These are phyloP conservation scores for Henningerozyma blattae DNA, from an alignment of 805 yeast species.

Conservation along the genomic window DNA sequence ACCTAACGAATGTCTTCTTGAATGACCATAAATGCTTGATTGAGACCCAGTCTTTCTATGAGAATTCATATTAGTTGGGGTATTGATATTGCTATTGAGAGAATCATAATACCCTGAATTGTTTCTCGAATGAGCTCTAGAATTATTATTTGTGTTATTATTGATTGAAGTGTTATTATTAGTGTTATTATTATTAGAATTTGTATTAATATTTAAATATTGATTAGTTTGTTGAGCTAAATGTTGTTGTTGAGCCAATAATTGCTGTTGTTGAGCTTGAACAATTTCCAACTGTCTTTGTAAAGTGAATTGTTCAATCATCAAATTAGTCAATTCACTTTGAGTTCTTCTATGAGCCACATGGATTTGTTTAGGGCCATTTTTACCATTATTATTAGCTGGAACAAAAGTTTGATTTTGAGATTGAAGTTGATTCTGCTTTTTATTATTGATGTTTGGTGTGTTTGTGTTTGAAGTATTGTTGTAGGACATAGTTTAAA, in stretches of 20 bases:
- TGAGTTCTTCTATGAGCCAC: conserved; percentile 97
- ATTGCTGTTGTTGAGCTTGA: conserved; percentile 85
- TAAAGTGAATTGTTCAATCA: conserved; percentile 78
- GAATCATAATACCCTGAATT: conserved; percentile 23
- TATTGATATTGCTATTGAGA: conserved; percentile 7
- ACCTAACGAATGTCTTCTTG: conserved; percentile 86
- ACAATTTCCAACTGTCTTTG: conserved; percentile 89
- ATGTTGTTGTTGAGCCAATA: conserved; percentile 27
- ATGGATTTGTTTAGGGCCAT: conserved; percentile 54
- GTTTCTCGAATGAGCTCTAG: conserved; percentile 25
- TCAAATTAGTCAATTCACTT: conserved; percentile 82
- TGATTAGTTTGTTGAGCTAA: conserved; percentile 48
- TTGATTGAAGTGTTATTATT: conserved; percentile 22
- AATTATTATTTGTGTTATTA: conserved; percentile 10
- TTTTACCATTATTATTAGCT: conserved; percentile 18
- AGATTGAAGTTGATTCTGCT: conserved; percentile 1
- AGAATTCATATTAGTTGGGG: conserved; percentile 10
- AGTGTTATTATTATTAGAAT: conserved; percentile 16
- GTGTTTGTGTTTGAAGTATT: too few relatives aligned
- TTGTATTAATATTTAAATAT: conserved; percentile 21
- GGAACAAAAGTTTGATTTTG: conserved; percentile 2
- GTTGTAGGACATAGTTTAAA: too few relatives aligned
- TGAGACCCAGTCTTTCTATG: conserved; percentile 41
- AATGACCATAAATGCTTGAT: conserved; percentile 54
- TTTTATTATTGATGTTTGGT: too few relatives aligned